phyloP scores from a whole-genome alignment of 2,329 filamentous ascomycete genomes.

The Penicillium decumbens region DNA sequence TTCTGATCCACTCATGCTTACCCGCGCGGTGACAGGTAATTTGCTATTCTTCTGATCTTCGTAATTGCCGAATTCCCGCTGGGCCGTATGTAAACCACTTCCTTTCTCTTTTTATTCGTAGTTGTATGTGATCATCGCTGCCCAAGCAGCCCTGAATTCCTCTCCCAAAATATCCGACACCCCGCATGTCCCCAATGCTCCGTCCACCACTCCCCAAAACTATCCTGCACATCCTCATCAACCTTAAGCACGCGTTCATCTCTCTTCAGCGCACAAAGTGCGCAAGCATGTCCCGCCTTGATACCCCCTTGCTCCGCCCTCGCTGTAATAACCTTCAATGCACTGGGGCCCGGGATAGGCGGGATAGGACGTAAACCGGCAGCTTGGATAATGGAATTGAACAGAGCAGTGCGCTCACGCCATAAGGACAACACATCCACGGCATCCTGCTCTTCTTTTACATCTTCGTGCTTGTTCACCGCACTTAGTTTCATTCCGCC shows the following conservation, averaged over 20 bases:
- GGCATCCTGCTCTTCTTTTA: constrained; percentile 78
- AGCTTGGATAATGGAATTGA: constrained; percentile 58
- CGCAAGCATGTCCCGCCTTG: constrained; percentile 69
- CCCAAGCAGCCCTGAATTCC: constrained; percentile 65
- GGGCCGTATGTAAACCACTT: background rate
- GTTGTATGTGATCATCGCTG: constrained; percentile 51
- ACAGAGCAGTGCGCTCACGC: constrained; percentile 68
- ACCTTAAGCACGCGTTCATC: constrained; percentile 76
- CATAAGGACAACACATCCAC: constrained; percentile 71
- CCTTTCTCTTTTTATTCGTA: background rate
- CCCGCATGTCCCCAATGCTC: constrained; percentile 79
- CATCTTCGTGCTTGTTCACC: constrained; percentile 75
- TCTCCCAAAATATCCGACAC: constrained; percentile 81
- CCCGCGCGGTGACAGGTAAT: background rate
- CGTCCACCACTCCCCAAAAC: constrained; percentile 95
- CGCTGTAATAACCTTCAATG: constrained; percentile 55
- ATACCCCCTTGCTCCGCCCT: constrained; percentile 62
- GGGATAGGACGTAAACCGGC: constrained; percentile 52
- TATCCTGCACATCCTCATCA: constrained; percentile 71
- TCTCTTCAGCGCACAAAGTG: constrained; percentile 80
- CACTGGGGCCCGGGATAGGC: constrained; percentile 56
- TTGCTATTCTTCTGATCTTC: background rate
- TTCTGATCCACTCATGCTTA: background rate
- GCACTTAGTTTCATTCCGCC: constrained; percentile 89
- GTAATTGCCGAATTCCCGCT: background rate